phyloP scores from a whole-genome alignment of 192 early-diverging fungal species.

The Pilaira anomala region DNA sequence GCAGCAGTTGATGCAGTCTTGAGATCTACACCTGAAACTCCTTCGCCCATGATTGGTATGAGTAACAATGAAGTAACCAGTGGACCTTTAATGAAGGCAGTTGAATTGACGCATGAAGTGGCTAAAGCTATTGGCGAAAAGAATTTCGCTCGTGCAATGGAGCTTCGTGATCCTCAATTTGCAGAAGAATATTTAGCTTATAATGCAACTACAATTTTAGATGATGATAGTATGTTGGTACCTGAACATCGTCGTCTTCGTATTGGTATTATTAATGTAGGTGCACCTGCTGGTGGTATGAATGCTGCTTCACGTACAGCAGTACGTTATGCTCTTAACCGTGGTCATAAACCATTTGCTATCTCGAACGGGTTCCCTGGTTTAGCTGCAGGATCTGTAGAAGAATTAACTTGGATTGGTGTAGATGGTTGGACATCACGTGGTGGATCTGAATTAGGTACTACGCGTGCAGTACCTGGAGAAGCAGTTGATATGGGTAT shows the following conservation, averaged over 20 bases:
- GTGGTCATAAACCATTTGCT: conserved; percentile 81
- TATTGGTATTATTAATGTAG: conserved; percentile 88
- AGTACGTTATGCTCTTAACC: conserved; percentile 81
- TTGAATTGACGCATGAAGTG: conserved; percentile 86
- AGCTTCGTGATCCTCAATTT: conserved; percentile 87
- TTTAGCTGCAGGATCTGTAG: conserved; percentile 75
- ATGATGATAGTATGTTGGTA: conserved; percentile 37
- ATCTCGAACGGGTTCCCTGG: conserved; percentile 93
- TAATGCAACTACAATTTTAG: conserved; percentile 53
- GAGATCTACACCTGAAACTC: conserved; percentile 74
- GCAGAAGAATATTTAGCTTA: conserved; percentile 59
- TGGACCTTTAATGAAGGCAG: conserved; percentile 88
- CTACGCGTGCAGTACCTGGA: conserved; percentile 86
- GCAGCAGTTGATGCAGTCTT: conserved; percentile 95
- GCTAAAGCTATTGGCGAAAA: conserved; percentile 76
- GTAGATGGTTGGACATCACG: conserved; percentile 87
- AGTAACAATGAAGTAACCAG: conserved; percentile 83
- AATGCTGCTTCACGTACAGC: conserved; percentile 92
- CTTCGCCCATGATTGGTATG: conserved; percentile 91
- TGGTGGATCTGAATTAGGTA: conserved; percentile 92
- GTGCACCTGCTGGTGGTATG: conserved; percentile 97
- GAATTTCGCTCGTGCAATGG: conserved; percentile 88
- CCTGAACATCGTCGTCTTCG: conserved; percentile 59
- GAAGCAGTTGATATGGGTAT: conserved; percentile 70
- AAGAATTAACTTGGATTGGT: conserved; percentile 75